These are phyloP conservation scores for Otatea glauca DNA, from an alignment of 176 grass and related monocot species.

Conservation along the genomic window DNA sequence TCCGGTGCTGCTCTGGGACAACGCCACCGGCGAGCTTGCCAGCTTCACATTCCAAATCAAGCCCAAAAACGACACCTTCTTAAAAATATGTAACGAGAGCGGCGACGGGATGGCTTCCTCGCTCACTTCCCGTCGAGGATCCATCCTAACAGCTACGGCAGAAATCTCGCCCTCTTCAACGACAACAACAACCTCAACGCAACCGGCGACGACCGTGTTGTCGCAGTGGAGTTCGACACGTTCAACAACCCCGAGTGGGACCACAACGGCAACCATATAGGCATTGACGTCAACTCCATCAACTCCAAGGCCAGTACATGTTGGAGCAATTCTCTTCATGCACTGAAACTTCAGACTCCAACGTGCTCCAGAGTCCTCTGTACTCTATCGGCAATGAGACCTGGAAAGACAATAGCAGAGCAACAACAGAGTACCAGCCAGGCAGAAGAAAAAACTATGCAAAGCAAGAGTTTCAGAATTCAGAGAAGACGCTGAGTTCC, in stretches of 20 bases:
- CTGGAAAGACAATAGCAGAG: no score
- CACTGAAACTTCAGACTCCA: no score
- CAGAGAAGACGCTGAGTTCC: no score
- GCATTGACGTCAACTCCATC: constrained; percentile 32
- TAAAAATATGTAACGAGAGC: rapidly evolving
- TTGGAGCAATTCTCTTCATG: no score
- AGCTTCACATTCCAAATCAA: constrained; percentile 53
- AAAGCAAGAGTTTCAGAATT: no score
- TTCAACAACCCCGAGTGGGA: rapidly evolving
- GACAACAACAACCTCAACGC: not conserved
- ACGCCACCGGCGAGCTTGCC: constrained; percentile 23
- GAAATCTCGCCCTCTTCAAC: constrained; percentile 33
- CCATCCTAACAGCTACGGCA: not conserved
- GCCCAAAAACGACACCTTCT: not conserved
- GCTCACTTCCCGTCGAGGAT: constrained; percentile 34
- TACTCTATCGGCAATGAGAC: no score
- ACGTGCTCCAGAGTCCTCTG: no score
- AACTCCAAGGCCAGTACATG: not conserved
- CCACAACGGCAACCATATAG: not conserved
- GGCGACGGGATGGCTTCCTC: constrained; percentile 49
- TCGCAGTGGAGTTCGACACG: constrained; percentile 10
- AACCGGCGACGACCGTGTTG: not conserved
- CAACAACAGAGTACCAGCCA: no score
- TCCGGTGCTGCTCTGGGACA: constrained; percentile 48
- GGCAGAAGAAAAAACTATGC: no score